Conservation (phyloP, 495 filamentous ascomycete genomes). For the Aspergillus wentii region DNA sequence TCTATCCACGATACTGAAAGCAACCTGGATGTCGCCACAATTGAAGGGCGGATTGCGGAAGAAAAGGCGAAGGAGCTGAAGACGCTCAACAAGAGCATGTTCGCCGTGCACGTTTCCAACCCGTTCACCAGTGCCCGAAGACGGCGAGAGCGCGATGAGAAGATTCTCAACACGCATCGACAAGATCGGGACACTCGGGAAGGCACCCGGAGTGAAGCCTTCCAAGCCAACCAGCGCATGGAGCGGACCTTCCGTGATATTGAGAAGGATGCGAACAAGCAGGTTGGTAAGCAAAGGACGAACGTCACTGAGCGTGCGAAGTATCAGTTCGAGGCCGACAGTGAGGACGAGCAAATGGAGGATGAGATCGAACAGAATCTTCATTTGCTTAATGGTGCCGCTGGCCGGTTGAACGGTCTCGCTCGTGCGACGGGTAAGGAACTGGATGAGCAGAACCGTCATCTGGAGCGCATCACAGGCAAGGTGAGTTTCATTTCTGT, state of each 20-base stretch:
- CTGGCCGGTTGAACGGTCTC: conserved; percentile 58
- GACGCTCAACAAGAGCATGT: conserved; percentile 76
- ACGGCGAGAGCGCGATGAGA: conserved; percentile 53
- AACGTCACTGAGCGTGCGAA: conserved; percentile 64
- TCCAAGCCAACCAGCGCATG: conserved; percentile 51
- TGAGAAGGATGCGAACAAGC: conserved; percentile 32
- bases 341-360: conserved; percentile 73
- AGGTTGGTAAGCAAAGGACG: conserved; percentile 34
- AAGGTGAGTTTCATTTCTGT: conserved; percentile 50
- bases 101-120: conserved; percentile 69
- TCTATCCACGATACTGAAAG: conserved; percentile 72
- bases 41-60: conserved; percentile 66
- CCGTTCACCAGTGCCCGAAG: conserved; percentile 61
- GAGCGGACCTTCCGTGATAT: conserved; percentile 56
- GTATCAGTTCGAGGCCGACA: conserved; percentile 76
- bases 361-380: conserved; percentile 64
- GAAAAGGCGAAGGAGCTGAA: conserved; percentile 73
- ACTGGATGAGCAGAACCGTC: conserved; percentile 68
- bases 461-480: conserved; percentile 64
- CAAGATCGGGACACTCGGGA: conserved; percentile 65
- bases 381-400: conserved; percentile 54
- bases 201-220: conserved; percentile 60
- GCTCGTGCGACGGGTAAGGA: conserved; percentile 68
- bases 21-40: conserved; percentile 64
- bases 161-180: conserved; percentile 57